These are phyloP conservation scores for Brachypodium distachyon DNA, from an alignment of 202 grass and related monocot species.

Conservation along the genomic window DNA sequence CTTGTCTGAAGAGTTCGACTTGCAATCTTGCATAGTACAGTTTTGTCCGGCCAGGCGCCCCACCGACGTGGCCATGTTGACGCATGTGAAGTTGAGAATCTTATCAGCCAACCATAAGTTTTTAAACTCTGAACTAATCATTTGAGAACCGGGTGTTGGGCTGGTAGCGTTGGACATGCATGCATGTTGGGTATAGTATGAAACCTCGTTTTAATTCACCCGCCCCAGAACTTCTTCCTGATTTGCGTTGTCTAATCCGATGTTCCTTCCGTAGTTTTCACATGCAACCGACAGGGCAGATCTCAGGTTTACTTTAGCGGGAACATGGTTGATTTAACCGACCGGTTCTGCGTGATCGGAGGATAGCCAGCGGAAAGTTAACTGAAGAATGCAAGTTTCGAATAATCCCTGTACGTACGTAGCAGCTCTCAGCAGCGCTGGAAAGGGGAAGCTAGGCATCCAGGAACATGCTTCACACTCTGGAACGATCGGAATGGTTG, in stretches of 20 bases:
- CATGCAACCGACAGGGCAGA: background rate
- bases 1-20: constrained; percentile 2
- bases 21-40: no score
- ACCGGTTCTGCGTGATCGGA: background rate
- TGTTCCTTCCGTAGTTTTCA: background rate
- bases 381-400: constrained; percentile 24
- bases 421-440: constrained; percentile 13
- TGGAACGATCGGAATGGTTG: constrained; percentile 17
- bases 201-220: background rate
- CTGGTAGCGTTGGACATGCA: background rate
- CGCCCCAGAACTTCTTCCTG: background rate
- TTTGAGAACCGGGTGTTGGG: constrained; percentile 11
- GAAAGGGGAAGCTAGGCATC: constrained; percentile 7
- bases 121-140: constrained; percentile 20
- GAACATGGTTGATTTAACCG: background rate
- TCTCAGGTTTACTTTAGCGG: background rate
- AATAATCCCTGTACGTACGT: constrained; percentile 35
- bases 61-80: constrained; percentile 15
- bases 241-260: background rate
- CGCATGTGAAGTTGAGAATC: constrained; percentile 4
- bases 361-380: background rate
- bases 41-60: background rate
- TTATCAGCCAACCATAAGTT: background rate
- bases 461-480: constrained; percentile 14
- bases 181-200: background rate